phyloP scores from a whole-genome alignment of 192 early-diverging fungal species.

The Podila epicladia region DNA sequence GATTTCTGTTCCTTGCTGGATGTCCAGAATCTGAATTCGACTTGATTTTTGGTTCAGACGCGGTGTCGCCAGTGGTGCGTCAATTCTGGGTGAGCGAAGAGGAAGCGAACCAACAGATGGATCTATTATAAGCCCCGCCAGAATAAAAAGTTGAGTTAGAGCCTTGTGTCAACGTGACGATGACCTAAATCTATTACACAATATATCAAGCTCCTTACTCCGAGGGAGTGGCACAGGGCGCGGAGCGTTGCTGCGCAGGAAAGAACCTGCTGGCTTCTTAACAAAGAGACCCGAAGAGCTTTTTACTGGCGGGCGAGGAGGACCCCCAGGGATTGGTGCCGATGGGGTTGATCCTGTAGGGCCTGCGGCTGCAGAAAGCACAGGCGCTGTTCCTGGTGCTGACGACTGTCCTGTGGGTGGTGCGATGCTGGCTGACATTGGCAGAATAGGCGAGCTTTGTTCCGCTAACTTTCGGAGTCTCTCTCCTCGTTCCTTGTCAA shows the following conservation, averaged over 20 bases:
- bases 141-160: not conserved
- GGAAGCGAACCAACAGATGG: constrained; percentile 31
- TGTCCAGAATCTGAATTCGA: constrained; percentile 48
- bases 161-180: no score
- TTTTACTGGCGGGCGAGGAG: constrained; percentile 19
- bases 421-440: constrained; percentile 5
- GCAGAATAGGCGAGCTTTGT: constrained; percentile 25
- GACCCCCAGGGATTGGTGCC: constrained; percentile 6
- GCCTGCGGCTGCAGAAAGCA: not conserved
- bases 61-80: constrained; percentile 25
- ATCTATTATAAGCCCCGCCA: not conserved
- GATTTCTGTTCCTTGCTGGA: constrained; percentile 51
- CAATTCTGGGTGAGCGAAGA: constrained; percentile 33
- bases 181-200: not conserved
- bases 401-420: not conserved
- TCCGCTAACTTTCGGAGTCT: constrained; percentile 38
- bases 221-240: constrained; percentile 37
- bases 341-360: not conserved
- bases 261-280: constrained; percentile 25
- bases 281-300: constrained; percentile 44
- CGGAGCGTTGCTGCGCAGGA: constrained; percentile 41
- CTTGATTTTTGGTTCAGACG: constrained; percentile 29
- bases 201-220: constrained; percentile 12
- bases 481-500: constrained; percentile 27
- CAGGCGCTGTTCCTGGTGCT: not conserved